Evolutionary conservation across 345 rosid genomes (phyloP), one percentile per base, ranked within the genome.

Genomic region (Citrus glauca): DNA sequence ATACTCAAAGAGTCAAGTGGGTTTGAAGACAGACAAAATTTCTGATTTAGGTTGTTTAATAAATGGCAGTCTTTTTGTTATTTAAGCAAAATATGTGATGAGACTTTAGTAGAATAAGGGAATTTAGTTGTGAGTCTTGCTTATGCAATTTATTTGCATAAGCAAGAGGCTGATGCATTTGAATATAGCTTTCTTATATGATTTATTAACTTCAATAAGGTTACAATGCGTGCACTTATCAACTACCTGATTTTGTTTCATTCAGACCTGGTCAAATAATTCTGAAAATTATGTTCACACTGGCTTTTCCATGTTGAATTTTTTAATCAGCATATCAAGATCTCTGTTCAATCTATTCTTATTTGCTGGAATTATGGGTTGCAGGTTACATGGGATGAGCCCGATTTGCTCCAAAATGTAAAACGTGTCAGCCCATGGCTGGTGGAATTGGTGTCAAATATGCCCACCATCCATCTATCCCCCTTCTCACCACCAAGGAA

Each of bases 331-430:
- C 64, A 53, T 37, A 10, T 28, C 32, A 22, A 45, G 50, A 45
- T 45, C 50, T 45, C 50, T 13, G 50, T 77, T 79, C 16, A 7
- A 40, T 66, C 20, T 64, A 22, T n/a, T 67, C 87, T 88, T 28
- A 75, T 71, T 67, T 35, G 40, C 33, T 32, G 38, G 55, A 30
- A 30, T 11, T 28, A 48, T 60, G 0, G 59, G 20, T 38, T 73
- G 78, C 83, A 90, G 97, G 94, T 92, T 69, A 78, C 89, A 16
- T 92, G 97, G 97, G 97, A 92, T 35, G 97, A 92, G 82, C 97
- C 94, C 0, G 94, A 90, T 80, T 77, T 92, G 83, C 94, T 89
- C 72, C 97, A 90, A 71, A 89, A 90, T 40, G 94, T 92, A 81
- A 90, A 88, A 77, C 84, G 90, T 2, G 92, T 90, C 2, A 90